phyloP scores from a whole-genome alignment of 2,329 filamentous ascomycete genomes.

The Sporothrix luriei region DNA sequence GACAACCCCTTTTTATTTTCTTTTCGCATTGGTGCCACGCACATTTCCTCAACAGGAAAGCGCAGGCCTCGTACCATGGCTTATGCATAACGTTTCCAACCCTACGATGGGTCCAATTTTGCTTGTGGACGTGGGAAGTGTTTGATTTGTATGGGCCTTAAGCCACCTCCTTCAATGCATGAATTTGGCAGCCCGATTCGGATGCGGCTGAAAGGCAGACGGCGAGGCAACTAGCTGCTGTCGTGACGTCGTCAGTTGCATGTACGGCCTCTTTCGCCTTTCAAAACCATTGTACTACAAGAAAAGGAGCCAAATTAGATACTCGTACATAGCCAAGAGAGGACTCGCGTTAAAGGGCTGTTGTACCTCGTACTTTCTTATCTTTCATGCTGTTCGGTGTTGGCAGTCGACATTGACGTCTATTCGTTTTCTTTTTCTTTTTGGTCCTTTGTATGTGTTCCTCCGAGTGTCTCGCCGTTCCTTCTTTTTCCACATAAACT shows the following conservation, averaged over 20 bases:
- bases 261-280: background rate
- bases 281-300: background rate
- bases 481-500: background rate
- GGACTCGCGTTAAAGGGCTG: background rate
- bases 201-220: background rate
- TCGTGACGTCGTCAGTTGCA: background rate
- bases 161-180: constrained; percentile 33
- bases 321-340: background rate
- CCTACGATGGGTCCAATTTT: background rate
- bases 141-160: constrained; percentile 24
- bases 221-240: background rate
- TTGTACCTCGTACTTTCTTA: background rate
- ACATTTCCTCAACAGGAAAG: background rate
- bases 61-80: background rate
- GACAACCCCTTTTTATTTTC: background rate
- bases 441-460: background rate
- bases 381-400: background rate
- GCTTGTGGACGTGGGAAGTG: background rate
- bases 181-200: constrained; percentile 11
- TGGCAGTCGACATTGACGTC: no score
- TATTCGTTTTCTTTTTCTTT: background rate
- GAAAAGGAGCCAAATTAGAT: background rate
- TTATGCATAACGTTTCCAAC: constrained; percentile 23
- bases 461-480: background rate
- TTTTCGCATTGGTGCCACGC: background rate